phyloP scores from a whole-genome alignment of 1,284 basidiomycete genomes.

The Ceratobasidium sp. region DNA sequence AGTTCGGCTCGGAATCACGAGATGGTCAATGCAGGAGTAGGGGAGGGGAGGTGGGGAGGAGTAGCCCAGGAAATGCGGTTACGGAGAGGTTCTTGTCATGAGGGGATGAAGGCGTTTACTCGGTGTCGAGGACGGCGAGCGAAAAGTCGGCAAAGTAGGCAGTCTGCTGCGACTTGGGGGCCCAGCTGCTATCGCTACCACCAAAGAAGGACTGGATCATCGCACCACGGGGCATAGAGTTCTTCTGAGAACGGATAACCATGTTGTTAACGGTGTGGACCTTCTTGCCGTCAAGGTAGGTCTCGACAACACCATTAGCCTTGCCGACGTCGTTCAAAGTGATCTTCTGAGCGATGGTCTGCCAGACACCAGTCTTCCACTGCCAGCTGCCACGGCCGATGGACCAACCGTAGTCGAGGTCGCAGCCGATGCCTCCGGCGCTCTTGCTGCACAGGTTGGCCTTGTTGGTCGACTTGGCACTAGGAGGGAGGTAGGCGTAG shows the following conservation, averaged over 20 bases:
- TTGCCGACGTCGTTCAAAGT: constrained; percentile 69
- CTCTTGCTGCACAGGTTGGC: constrained; percentile 53
- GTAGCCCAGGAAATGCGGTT: constrained; percentile 7
- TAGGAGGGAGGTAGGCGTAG: constrained; percentile 70
- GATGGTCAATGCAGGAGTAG: constrained; percentile 8
- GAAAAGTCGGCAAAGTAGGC: constrained; percentile 75
- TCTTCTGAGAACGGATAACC: constrained; percentile 61
- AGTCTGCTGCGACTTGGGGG: constrained; percentile 68
- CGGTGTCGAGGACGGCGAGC: constrained; percentile 50
- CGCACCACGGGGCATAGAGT: constrained; percentile 66
- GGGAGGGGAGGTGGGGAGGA: background rate
- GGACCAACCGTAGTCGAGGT: constrained; percentile 69
- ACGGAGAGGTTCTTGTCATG: background rate
- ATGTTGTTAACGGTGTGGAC: constrained; percentile 64
- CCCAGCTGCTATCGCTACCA: constrained; percentile 60
- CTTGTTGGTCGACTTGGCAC: constrained; percentile 60
- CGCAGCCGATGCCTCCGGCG: constrained; percentile 64
- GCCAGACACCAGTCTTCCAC: constrained; percentile 67
- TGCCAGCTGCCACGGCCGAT: constrained; percentile 68
- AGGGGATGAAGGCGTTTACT: background rate
- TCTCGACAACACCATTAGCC: constrained; percentile 52
- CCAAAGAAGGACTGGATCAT: constrained; percentile 70
- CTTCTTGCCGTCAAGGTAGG: constrained; percentile 61
- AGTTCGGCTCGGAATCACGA: constrained; percentile 18
- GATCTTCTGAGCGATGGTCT: constrained; percentile 69